Base-by-base conservation (phyloP, 176 grass and related monocot genomes). In the Hordeum vulgare region DNA sequence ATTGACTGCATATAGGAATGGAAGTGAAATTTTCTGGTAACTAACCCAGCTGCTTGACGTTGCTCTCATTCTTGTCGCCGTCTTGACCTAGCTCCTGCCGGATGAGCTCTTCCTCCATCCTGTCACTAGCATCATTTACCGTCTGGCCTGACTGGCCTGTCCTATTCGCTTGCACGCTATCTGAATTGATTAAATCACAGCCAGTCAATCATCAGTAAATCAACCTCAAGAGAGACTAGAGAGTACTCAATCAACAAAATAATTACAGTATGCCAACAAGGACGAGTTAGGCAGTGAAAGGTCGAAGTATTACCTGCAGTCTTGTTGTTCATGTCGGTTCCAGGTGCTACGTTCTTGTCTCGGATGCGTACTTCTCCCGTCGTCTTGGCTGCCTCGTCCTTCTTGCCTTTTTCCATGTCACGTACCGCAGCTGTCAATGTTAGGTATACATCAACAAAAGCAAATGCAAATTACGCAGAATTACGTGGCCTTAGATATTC, bases 21-120 rank as follows among this genome's bases (percentile, higher is more conserved):
- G 47, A 54, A 20, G 18, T 54, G 2, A 49, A 49, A 21, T 54
- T 54, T 7, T 54, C 2, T 20, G 49, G 49, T 20, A 61, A 53
- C 54, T 23, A 24, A 84, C 82, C 76, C n/a, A n/a, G n/a, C 4
- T 2, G 28, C 28, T 10, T 25, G 17, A 29, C 26, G 68, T 35
- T 37, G 28, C 51, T 51, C 23, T 36, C 11, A 2, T 89, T 74
- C 27, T 56, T 89, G 8, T 9, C 36, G 26, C 57, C 26, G 1
- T 6, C 61, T 23, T 68, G 45, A 75, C 84, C 81, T 4, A 85
- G 79, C 47, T 85, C 68, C 36, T 85, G 81, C 49, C 17, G 68
- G 24, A 85, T 85, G 15, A 85, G 68, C 27, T 89, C 87, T 59
- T 89, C 81, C 76, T 74, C 81, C 65, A 65, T 79, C 45, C n/a